Evolutionary conservation across 495 filamentous ascomycete species (phyloP).

Genomic region (Lepidopterella palustris): DNA sequence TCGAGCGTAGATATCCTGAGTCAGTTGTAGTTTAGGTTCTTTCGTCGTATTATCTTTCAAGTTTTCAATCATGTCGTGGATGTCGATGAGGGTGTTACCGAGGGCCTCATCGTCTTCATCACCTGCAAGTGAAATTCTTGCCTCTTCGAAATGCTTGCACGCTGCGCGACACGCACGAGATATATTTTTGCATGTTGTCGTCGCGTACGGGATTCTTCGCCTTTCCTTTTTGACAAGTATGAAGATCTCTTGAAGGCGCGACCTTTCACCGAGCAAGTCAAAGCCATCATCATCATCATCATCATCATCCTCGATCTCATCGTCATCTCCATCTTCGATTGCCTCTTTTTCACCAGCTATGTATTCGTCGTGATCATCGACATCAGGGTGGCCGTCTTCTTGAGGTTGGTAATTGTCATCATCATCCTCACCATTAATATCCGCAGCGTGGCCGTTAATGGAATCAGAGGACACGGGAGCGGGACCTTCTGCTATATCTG

Average conservation of each 20-base stretch:
- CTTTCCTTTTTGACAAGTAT: not conserved
- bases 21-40: not conserved
- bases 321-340: not conserved
- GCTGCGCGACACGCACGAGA: not conserved
- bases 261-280: not conserved
- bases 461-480: no score
- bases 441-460: no score
- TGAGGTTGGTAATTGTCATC: not conserved
- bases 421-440: no score
- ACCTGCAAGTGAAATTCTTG: not conserved
- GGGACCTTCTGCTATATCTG: no score
- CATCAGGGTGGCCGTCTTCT: not conserved
- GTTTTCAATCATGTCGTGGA: slow-evolving; percentile 2
- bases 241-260: not conserved
- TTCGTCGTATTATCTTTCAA: not conserved
- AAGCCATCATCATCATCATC: slow-evolving; percentile 2
- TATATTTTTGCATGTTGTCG: not conserved
- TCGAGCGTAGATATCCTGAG: slow-evolving; percentile 2
- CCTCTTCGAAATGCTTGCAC: not conserved
- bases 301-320: not conserved
- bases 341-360: not conserved
- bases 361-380: not conserved
- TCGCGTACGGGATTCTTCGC: not conserved
- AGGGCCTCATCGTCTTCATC: not conserved
- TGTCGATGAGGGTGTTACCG: not conserved